Evolutionary conservation across 1,139 yeast genomes (phyloP), one percentile per base, ranked within the genome.

Genomic region (Sugiyamaella paludigena): DNA sequence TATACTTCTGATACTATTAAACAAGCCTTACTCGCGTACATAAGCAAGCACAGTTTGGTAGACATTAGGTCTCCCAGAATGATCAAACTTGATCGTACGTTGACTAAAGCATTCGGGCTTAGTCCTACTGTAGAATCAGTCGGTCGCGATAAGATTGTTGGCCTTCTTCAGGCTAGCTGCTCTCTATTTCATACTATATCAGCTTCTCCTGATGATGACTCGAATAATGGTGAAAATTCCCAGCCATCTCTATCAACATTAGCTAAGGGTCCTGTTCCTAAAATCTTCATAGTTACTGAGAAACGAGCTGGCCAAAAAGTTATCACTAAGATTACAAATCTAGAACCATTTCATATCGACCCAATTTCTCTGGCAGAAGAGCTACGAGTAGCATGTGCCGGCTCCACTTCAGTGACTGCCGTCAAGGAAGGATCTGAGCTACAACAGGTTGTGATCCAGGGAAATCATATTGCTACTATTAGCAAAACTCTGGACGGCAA

Each of bases 361-460:
- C 79, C 89, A 0, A 81, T 78, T 34, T 72, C 74, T 7, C 68
- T 92, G 19, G 83, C 95, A 2, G 81, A 80, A 38, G 86, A 82
- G 46, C 68, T 92, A 53, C 79, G 86, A 54, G 80, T 81, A 29
- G 81, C 82, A 54, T 92, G 98, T 66, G 92, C 96, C 15, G 96
- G 96, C 0, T 86, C 97, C 0, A 78, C 95, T 0, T 83, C 96
- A 0, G 78, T 87, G 12, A 76, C 78, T 45, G 83, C 86, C 2
- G 53, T 62, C 13, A 56, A 52, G 38, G 69, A 65, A 38, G 69
- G 68, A 2, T 50, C 61, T 9, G 80, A 77, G 26, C 62, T 77
- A 7, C 68, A 73, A 27, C 95, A 87, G 58, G 89, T 91, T 1
- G 76, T 81, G 43, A 95, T 92, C 2, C 98, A 92, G 67, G 98